phyloP scores from a whole-genome alignment of 2,329 filamentous ascomycete genomes.

The Penicillium sp. region DNA sequence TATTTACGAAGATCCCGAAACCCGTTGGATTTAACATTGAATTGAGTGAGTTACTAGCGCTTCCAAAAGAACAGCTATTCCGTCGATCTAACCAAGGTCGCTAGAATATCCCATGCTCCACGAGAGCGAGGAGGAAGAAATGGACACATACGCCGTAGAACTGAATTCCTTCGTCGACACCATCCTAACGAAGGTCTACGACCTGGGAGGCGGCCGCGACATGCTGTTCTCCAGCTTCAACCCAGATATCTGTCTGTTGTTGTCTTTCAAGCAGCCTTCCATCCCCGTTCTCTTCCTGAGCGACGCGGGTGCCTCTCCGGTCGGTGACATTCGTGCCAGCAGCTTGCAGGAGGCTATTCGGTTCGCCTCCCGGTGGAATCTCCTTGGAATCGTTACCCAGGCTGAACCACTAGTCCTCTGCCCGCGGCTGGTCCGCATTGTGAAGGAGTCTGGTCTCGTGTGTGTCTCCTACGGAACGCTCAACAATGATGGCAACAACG shows the following conservation, averaged over 20 bases:
- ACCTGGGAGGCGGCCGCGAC: constrained; percentile 75
- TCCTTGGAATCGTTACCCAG: constrained; percentile 86
- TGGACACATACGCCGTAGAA: constrained; percentile 95
- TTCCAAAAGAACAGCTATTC: constrained; percentile 24
- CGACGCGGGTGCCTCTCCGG: constrained; percentile 75
- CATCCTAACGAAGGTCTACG: constrained; percentile 85
- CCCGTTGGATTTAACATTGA: constrained; percentile 96
- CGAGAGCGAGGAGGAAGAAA: constrained; percentile 90
- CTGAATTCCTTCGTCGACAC: constrained; percentile 96
- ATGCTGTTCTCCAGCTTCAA: constrained; percentile 98
- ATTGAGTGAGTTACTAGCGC: constrained; percentile 60
- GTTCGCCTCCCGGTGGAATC: constrained; percentile 91
- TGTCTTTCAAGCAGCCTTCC: constrained; percentile 95
- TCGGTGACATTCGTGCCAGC: constrained; percentile 85
- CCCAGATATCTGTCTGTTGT: constrained; percentile 88
- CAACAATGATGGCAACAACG: constrained; percentile 84
- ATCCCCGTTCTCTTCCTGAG: constrained; percentile 94
- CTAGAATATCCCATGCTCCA: constrained; percentile 91
- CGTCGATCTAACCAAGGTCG: constrained; percentile 28
- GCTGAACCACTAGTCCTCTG: constrained; percentile 85
- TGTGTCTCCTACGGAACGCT: constrained; percentile 90
- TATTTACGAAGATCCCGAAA: constrained; percentile 80
- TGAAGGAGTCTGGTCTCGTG: constrained; percentile 90
- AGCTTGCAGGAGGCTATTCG: constrained; percentile 93
- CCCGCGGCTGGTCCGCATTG: constrained; percentile 82